These are phyloP conservation scores for Hypocrella siamensis DNA, from an alignment of 2,329 filamentous ascomycete genomes.

Conservation along the genomic window DNA sequence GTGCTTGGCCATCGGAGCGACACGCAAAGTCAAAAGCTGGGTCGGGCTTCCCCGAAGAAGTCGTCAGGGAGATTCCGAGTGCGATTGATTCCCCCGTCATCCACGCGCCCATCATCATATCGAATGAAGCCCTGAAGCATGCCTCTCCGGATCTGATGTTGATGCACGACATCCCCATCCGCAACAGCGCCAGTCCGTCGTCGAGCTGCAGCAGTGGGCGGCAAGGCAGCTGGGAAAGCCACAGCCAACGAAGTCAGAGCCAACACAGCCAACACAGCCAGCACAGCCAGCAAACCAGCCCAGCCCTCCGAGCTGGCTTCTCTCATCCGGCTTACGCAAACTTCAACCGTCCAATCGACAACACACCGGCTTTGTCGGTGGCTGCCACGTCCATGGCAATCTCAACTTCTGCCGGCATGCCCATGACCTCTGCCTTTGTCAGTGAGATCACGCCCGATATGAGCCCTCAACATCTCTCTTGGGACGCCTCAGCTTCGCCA, in stretches of 20 bases:
- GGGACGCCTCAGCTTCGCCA: constrained; percentile 9
- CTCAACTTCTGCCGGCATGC: constrained; percentile 1
- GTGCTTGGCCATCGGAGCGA: constrained; percentile 14
- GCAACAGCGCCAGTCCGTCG: constrained; percentile 8
- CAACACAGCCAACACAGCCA: constrained; percentile 3
- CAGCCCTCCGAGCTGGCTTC: constrained; percentile 1
- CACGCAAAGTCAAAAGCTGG: constrained; percentile 6
- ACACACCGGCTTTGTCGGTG: constrained; percentile 3
- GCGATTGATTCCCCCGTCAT: background rate
- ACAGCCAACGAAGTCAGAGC: constrained; percentile 4
- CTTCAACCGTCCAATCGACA: constrained; percentile 3
- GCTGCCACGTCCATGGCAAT: constrained; percentile 3
- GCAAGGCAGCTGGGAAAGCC: constrained; percentile 6
- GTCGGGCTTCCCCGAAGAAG: constrained; percentile 3
- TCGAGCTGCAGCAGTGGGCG: constrained; percentile 6
- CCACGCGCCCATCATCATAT: background rate
- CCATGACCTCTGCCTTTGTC: constrained; percentile 3
- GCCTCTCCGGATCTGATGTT: background rate
- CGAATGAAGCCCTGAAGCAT: background rate
- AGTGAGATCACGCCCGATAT: constrained; percentile 7
- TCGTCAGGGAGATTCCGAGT: constrained; percentile 1
- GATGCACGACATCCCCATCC: constrained; percentile 8
- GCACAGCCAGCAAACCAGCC: constrained; percentile 3
- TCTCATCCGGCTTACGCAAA: background rate
- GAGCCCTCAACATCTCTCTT: constrained; percentile 7